These are phyloP conservation scores for Rhodotorula mucilaginosa DNA, from an alignment of 1,284 basidiomycete genomes.

Conservation along the genomic window DNA sequence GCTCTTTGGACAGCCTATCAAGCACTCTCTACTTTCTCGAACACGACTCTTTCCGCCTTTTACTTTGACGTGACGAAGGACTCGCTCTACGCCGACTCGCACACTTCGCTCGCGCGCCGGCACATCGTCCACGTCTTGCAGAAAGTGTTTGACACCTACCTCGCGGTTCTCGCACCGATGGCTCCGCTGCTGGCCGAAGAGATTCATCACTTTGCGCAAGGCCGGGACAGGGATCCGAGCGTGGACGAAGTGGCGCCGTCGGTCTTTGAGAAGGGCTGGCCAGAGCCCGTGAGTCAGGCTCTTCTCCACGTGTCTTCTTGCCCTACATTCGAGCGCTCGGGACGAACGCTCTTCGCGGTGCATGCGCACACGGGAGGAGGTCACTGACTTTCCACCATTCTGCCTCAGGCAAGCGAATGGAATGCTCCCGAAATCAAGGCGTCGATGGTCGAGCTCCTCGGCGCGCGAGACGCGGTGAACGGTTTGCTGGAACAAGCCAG, in stretches of 20 bases:
- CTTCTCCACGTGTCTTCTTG: not conserved
- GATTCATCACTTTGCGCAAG: constrained; percentile 59
- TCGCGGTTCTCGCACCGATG: constrained; percentile 76
- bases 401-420: constrained; percentile 15
- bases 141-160: constrained; percentile 67
- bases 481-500: constrained; percentile 67
- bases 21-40: constrained; percentile 51
- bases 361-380: too few species aligned
- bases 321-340: not conserved
- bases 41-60: constrained; percentile 57
- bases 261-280: constrained; percentile 66
- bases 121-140: constrained; percentile 70
- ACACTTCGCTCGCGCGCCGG: constrained; percentile 59
- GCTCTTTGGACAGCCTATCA: constrained; percentile 49
- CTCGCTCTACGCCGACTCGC: constrained; percentile 72
- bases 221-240: constrained; percentile 36
- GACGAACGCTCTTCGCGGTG: not conserved
- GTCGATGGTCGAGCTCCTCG: constrained; percentile 63
- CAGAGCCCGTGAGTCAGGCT: constrained; percentile 50
- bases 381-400: not conserved
- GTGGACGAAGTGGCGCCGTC: constrained; percentile 48
- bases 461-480: constrained; percentile 60
- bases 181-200: constrained; percentile 91
- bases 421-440: constrained; percentile 56
- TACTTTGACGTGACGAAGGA: constrained; percentile 95